phyloP scores from a whole-genome alignment of 2,329 filamentous ascomycete genomes.

The Talaromyces sp. region DNA sequence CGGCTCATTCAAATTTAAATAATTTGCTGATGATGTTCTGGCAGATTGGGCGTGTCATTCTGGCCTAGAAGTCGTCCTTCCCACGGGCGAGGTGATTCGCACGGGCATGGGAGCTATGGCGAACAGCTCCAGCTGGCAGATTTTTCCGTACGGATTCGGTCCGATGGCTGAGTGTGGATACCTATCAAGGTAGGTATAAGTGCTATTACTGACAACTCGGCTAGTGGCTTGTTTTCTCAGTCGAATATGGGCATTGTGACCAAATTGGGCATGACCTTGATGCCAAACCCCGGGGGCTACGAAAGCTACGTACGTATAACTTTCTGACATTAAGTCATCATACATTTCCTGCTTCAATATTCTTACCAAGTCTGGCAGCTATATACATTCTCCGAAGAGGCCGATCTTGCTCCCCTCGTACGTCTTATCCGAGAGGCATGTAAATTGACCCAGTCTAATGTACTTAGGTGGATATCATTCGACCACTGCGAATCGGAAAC shows the following conservation, averaged over 20 bases:
- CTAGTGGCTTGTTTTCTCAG: slow-evolving; percentile 15
- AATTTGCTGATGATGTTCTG: background rate
- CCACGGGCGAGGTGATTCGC: slow-evolving; percentile 31
- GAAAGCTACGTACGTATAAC: slow-evolving; percentile 2
- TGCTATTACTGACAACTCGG: background rate
- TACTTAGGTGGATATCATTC: background rate
- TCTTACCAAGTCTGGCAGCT: background rate
- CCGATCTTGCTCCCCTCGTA: slow-evolving; percentile 11
- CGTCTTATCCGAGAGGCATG: background rate
- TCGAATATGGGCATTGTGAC: slow-evolving; percentile 18
- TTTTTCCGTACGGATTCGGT: slow-evolving; percentile 12
- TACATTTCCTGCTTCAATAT: background rate
- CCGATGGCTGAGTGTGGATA: slow-evolving; percentile 9
- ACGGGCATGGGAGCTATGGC: slow-evolving; percentile 36
- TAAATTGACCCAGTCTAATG: too few relatives aligned
- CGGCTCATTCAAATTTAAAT: background rate
- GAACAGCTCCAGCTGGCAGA: slow-evolving; percentile 15
- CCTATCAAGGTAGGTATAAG: background rate
- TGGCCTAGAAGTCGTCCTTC: slow-evolving; percentile 40
- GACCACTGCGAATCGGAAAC: slow-evolving; percentile 11
- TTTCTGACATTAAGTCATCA: too few relatives aligned
- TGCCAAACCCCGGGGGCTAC: slow-evolving; percentile 12
- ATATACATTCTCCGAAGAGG: slow-evolving; percentile 13
- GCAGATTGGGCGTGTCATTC: slow-evolving; percentile 31
- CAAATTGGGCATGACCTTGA: slow-evolving; percentile 18